Percentiles rank a stretch among this genome's conserved stretches.
Conservation (phyloP, 371 early-diverging fungal genomes). For the Lichtheimia ramosa region DNA sequence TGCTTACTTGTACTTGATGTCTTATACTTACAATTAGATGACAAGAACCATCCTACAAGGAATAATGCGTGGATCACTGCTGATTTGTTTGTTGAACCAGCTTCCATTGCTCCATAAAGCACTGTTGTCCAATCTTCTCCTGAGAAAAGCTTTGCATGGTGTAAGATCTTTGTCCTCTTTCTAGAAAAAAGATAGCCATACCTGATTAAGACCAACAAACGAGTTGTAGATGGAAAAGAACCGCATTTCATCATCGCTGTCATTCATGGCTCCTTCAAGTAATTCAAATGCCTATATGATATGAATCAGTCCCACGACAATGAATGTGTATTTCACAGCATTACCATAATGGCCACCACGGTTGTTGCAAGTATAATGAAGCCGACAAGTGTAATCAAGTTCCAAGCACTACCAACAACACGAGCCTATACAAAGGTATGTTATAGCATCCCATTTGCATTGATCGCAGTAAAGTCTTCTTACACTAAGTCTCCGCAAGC, state of each 20-base stretch:
- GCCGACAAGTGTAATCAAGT: conserved; percentile 59
- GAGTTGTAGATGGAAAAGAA: conserved; percentile 65
- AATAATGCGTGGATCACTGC: conserved; percentile 54
- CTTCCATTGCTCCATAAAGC: conserved; percentile 54
- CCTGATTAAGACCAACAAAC: conserved; percentile 63
- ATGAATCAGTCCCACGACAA: neutral
- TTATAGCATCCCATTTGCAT: neutral
- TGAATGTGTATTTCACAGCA: neutral
- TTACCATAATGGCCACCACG: conserved; percentile 58
- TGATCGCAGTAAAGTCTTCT: conserved; percentile 2
- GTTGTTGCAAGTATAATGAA: conserved; percentile 59
- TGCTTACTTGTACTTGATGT: neutral
- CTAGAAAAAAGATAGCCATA: conserved; percentile 55
- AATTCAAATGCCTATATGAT: conserved; percentile 40
- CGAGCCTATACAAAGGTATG: conserved; percentile 35
- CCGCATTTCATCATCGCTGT: conserved; percentile 47
- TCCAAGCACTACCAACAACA: conserved; percentile 58
- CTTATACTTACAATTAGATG: conserved; percentile 60
- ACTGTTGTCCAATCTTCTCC: conserved; percentile 71
- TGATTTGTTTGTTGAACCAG: conserved; percentile 30
- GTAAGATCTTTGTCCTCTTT: conserved; percentile 62
- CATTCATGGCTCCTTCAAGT: conserved; percentile 48
- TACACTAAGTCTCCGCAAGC: conserved; percentile 55
- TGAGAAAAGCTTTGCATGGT: conserved; percentile 53
- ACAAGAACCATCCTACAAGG: conserved; percentile 58